These are phyloP conservation scores for Haplosporangium sp. DNA, from an alignment of 371 early-diverging fungal species.

Conservation along the genomic window DNA sequence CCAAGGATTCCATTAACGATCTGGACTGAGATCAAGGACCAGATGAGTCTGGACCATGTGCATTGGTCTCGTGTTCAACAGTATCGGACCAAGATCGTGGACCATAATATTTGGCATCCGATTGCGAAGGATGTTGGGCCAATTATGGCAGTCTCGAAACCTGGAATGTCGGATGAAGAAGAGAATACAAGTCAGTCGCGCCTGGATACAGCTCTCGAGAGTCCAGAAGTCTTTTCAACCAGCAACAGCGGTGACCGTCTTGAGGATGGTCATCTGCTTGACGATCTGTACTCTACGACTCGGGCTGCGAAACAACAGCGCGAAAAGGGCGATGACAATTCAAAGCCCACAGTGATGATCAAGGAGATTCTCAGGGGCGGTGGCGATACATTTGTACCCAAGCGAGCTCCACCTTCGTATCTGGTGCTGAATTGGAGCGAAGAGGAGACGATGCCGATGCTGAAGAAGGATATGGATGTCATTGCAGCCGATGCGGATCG, in stretches of 20 bases:
- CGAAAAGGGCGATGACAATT: neutral
- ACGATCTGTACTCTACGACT: neutral
- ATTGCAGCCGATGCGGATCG: too few relatives aligned
- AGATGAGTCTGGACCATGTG: slow-evolving; percentile 39
- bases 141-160: slow-evolving; percentile 4
- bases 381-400: slow-evolving; percentile 15
- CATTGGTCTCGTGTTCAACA: slow-evolving; percentile 35
- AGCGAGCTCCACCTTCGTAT: slow-evolving; percentile 3
- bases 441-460: neutral
- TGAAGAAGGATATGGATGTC: neutral
- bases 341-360: neutral
- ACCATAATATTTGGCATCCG: slow-evolving; percentile 20
- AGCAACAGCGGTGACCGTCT: too few relatives aligned
- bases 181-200: neutral
- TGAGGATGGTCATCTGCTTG: neutral
- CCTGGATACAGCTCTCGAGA: neutral
- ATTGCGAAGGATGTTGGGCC: slow-evolving; percentile 12
- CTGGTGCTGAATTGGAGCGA: slow-evolving; percentile 9
- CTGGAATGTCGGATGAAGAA: too few relatives aligned
- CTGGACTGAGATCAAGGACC: slow-evolving; percentile 27
- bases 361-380: slow-evolving; percentile 20
- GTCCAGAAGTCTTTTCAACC: too few relatives aligned
- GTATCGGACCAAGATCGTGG: slow-evolving; percentile 15
- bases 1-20: slow-evolving; percentile 17
- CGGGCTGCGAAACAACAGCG: too few relatives aligned